Conservation (phyloP, 129 eudicot species). For the Artemisia annua region DNA sequence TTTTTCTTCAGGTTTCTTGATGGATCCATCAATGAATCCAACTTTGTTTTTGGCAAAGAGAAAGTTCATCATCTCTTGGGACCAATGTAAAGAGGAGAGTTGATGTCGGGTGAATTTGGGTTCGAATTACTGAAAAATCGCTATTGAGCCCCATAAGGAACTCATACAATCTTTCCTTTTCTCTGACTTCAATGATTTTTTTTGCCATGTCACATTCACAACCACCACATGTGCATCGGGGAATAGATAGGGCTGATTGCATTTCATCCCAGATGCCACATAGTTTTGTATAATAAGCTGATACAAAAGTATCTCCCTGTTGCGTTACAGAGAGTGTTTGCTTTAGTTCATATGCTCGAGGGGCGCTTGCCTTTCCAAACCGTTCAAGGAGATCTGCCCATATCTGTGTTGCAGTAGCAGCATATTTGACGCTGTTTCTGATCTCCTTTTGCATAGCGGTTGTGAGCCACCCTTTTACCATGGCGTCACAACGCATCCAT, state of each 20-base stretch:
- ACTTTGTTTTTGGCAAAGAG: background rate
- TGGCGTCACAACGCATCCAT: background rate
- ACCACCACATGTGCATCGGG: background rate
- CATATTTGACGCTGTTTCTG: background rate
- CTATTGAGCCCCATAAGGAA: slow-evolving; percentile 4
- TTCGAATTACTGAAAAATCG: background rate
- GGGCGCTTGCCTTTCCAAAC: background rate
- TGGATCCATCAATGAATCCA: background rate
- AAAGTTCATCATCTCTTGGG: no score
- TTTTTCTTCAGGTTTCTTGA: background rate
- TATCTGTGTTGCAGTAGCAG: background rate
- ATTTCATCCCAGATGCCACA: background rate
- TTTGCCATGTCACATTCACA: background rate
- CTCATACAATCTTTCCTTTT: background rate
- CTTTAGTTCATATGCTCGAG: background rate
- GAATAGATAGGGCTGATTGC: background rate
- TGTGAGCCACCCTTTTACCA: background rate
- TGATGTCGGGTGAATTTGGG: background rate
- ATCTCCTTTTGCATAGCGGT: background rate
- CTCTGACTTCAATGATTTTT: background rate
- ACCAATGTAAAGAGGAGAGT: no score
- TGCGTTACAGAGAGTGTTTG: background rate
- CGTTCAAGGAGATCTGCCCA: background rate
- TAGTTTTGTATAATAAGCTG: background rate
- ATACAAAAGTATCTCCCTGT: background rate